These are phyloP conservation scores for Heterobasidion parviporum DNA, from an alignment of 1,284 basidiomycete genomes.

Conservation along the genomic window DNA sequence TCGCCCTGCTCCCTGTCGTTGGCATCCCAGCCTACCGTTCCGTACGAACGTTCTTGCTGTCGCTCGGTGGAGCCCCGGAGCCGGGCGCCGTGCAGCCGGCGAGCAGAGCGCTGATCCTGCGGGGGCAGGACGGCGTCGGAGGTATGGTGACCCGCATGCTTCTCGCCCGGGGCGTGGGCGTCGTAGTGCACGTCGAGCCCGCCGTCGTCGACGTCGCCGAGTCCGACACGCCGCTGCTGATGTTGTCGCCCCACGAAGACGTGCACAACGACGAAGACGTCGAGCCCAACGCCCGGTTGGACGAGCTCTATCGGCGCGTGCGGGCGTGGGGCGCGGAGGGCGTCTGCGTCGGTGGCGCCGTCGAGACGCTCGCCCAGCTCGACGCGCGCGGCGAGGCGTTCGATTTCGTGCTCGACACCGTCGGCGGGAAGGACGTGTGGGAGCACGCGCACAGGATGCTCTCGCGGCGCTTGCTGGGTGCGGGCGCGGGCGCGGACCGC, in stretches of 20 bases:
- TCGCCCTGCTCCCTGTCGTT: conserved; percentile 69
- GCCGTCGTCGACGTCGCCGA: conserved; percentile 4
- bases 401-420: conserved; percentile 74
- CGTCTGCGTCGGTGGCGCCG: conserved; percentile 50
- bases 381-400: conserved; percentile 38
- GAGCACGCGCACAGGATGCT: conserved; percentile 62
- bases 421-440: conserved; percentile 72
- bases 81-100: not conserved
- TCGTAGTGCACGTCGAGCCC: conserved; percentile 52
- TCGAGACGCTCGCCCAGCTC: conserved; percentile 46
- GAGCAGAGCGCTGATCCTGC: conserved; percentile 48
- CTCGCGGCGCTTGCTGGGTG: conserved; percentile 12
- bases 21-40: conserved; percentile 76
- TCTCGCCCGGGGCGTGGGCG: conserved; percentile 49
- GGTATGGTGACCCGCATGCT: conserved; percentile 74
- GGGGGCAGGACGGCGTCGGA: conserved; percentile 71
- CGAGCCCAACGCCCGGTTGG: conserved; percentile 12
- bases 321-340: conserved; percentile 60
- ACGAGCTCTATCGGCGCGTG: conserved; percentile 44
- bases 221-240: not conserved
- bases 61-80: conserved; percentile 4
- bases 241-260: conserved; percentile 5
- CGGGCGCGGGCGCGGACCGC: conserved; percentile 8
- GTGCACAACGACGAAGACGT: conserved; percentile 1
- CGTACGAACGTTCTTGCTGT: conserved; percentile 44